Evolutionary conservation across 805 yeast genomes (phyloP).

Genomic region (Lachancea sp.): DNA sequence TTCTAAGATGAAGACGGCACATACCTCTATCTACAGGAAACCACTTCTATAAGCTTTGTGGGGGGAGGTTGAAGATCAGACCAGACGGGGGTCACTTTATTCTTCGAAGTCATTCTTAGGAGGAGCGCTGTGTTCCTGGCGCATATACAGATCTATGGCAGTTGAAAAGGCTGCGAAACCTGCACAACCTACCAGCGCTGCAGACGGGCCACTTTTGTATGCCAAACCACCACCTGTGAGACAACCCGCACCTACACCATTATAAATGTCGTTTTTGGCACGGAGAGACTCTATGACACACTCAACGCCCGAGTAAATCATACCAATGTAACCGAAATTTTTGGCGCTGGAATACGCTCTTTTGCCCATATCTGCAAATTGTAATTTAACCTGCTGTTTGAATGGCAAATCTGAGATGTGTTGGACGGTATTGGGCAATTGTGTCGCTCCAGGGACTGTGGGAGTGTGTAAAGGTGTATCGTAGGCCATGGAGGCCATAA

Average conservation of each 20-base stretch:
- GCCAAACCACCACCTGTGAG: conserved; percentile 96
- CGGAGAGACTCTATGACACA: conserved; percentile 79
- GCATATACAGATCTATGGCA: conserved; percentile 79
- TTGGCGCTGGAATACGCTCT: conserved; percentile 86
- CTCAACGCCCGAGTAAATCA: conserved; percentile 87
- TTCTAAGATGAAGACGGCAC: background rate
- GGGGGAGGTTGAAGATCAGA: no score
- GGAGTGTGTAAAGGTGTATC: conserved; percentile 37
- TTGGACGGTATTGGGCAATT: conserved; percentile 30
- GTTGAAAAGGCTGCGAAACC: conserved; percentile 95
- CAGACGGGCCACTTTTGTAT: conserved; percentile 87
- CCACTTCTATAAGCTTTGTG: no score
- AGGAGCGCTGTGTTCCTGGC: conserved; percentile 76
- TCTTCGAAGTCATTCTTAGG: conserved; percentile 84
- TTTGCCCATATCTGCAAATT: conserved; percentile 85
- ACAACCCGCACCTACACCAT: conserved; percentile 91
- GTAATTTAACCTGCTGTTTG: conserved; percentile 85
- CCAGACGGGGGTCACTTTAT: conserved; percentile 26
- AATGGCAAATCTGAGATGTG: conserved; percentile 80
- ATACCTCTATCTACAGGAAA: no score
- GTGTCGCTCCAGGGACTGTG: conserved; percentile 15
- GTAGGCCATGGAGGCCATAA: conserved; percentile 67
- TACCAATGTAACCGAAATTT: conserved; percentile 89
- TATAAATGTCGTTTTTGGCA: conserved; percentile 87
- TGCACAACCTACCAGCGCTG: conserved; percentile 87